Evolutionary conservation across 148 eudicot species (phyloP).

Genomic region (Fagopyrum esculentum): DNA sequence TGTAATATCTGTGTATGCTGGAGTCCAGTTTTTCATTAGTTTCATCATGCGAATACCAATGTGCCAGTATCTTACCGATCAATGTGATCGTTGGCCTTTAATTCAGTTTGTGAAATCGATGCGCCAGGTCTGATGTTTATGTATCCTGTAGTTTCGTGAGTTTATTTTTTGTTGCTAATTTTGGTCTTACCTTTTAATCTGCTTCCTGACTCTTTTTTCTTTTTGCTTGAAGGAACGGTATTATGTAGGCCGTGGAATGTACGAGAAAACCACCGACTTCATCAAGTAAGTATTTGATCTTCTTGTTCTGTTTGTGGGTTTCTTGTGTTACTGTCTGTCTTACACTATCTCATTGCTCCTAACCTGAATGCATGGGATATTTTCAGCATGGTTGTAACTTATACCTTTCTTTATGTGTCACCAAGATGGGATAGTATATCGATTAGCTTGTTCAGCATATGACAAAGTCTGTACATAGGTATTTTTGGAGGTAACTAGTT

Average conservation of each 20-base stretch:
- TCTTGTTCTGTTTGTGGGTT: not conserved
- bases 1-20: conserved; percentile 70
- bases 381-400: not conserved
- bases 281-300: conserved; percentile 42
- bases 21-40: conserved; percentile 59
- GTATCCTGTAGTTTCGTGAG: not conserved
- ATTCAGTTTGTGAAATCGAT: conserved; percentile 77
- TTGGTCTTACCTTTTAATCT: not conserved
- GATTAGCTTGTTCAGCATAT: not conserved
- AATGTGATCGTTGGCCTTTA: conserved; percentile 59
- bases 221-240: conserved; percentile 60
- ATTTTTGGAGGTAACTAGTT: not conserved
- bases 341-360: not conserved
- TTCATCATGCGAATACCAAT: conserved; percentile 80
- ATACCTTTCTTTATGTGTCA: not conserved
- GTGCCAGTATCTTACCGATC: conserved; percentile 66
- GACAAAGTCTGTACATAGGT: not conserved
- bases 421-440: not conserved
- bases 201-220: not conserved
- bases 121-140: conserved; percentile 69
- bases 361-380: not conserved
- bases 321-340: not conserved
- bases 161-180: not conserved
- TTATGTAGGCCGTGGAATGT: conserved; percentile 99
- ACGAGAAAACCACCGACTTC: conserved; percentile 78